These are phyloP conservation scores for Dioscorea cayenensis DNA, from an alignment of 116 monocot genomes.

Conservation along the genomic window DNA sequence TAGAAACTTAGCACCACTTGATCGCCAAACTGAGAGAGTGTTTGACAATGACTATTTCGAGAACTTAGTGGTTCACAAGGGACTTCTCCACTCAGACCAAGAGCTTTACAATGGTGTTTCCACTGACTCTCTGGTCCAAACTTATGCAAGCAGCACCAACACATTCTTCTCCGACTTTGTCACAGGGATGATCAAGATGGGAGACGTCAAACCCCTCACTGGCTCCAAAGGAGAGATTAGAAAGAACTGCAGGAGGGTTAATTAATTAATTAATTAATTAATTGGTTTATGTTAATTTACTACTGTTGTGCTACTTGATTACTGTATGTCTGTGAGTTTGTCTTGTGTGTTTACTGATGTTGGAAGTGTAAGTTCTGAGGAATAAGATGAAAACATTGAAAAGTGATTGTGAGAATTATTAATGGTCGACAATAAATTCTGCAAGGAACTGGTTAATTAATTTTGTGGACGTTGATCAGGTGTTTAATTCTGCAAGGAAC, in stretches of 20 bases:
- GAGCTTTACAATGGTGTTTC: slow-evolving; percentile 3
- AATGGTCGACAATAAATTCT: no score
- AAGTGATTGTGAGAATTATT: no score
- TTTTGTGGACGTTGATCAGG: no score
- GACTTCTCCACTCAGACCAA: slow-evolving; percentile 15
- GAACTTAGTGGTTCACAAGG: slow-evolving; percentile 6
- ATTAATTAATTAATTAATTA: slow-evolving; percentile 9
- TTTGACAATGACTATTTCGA: slow-evolving; percentile 15
- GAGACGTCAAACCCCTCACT: slow-evolving; percentile 45
- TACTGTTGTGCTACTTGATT: no score
- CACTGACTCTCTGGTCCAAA: neutral
- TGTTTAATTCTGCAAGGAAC: no score
- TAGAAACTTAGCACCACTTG: slow-evolving; percentile 9
- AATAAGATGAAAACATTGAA: no score
- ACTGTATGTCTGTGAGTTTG: no score
- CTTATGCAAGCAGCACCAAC: slow-evolving; percentile 1
- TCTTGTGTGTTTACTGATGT: no score
- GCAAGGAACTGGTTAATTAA: no score
- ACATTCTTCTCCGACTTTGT: slow-evolving; percentile 33
- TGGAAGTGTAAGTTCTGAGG: no score
- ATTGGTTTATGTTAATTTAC: no score
- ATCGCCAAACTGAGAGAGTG: neutral
- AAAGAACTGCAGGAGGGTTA: slow-evolving; percentile 40
- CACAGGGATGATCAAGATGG: slow-evolving; percentile 46
- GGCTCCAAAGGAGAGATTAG: slow-evolving; percentile 43